Evolutionary conservation across 495 filamentous ascomycete species (phyloP).

Genomic region (Annulohypoxylon bovei): DNA sequence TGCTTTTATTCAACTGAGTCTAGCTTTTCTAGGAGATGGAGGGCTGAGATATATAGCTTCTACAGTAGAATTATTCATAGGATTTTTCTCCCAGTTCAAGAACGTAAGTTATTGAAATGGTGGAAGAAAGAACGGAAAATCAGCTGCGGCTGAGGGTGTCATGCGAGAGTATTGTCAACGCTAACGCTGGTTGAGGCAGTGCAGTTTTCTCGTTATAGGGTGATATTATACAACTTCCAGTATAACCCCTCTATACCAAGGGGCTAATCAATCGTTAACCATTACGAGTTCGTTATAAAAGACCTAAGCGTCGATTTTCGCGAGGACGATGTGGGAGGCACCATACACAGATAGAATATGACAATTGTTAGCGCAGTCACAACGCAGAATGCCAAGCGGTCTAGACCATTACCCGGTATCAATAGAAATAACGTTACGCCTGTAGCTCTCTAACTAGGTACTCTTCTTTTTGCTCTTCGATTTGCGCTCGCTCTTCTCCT

Average conservation of each 20-base stretch:
- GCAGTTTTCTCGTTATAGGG: not conserved
- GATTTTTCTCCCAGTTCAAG: no score
- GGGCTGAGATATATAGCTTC: not conserved
- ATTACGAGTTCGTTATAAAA: not conserved
- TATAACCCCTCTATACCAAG: not conserved
- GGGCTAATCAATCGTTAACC: not conserved
- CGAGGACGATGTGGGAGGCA: not conserved
- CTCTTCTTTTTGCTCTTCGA: constrained; percentile 44
- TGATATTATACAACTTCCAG: not conserved
- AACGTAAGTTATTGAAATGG: no score
- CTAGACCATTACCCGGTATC: constrained; percentile 8
- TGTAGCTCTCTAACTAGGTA: constrained; percentile 3
- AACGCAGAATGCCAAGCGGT: not conserved
- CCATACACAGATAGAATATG: not conserved
- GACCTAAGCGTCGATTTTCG: not conserved
- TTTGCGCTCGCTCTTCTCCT: constrained; percentile 36
- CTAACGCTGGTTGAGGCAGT: not conserved
- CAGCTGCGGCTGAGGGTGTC: constrained; percentile 15
- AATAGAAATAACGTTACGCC: constrained; percentile 16
- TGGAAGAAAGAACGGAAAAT: not conserved
- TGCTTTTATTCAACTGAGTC: not conserved
- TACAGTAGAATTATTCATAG: not conserved
- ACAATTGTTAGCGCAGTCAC: constrained; percentile 6
- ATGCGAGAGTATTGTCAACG: constrained; percentile 6
- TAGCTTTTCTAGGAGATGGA: not conserved